Percentiles rank a stretch among this genome's conserved stretches.
Evolutionary conservation across 768 basidiomycete genomes (phyloP).

Genomic region (Pholiota microspora): DNA sequence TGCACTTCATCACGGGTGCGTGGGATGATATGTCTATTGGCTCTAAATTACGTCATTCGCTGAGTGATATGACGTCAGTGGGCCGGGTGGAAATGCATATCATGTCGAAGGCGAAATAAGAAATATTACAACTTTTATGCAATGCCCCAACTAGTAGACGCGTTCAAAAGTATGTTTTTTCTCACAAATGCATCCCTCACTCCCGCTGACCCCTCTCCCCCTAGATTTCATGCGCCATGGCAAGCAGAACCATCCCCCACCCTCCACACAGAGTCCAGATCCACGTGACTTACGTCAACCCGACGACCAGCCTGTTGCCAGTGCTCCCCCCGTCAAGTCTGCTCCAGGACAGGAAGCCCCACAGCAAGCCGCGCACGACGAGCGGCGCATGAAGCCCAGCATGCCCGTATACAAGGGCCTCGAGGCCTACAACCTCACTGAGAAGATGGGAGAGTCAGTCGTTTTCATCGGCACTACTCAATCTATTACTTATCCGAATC

Average conservation of each 20-base stretch:
- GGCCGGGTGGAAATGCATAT: conserved; percentile 14
- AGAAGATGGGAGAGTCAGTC: conserved; percentile 94
- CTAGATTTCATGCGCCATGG: conserved; percentile 83
- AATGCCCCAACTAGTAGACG: conserved; percentile 67
- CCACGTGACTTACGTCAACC: conserved; percentile 33
- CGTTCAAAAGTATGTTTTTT: conserved; percentile 74
- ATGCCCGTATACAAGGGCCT: conserved; percentile 88
- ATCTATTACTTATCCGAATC: conserved; percentile 9
- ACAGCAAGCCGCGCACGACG: conserved; percentile 73
- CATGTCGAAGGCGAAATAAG: not conserved
- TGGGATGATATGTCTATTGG: not conserved
- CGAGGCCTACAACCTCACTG: conserved; percentile 71
- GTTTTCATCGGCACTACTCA: conserved; percentile 11
- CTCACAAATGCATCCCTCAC: conserved; percentile 9
- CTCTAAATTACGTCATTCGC: not conserved
- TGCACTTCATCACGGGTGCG: not conserved
- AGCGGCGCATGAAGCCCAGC: conserved; percentile 66
- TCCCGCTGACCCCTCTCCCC: conserved; percentile 13
- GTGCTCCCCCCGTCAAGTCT: conserved; percentile 17
- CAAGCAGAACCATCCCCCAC: conserved; percentile 64
- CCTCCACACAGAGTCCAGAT: conserved; percentile 25
- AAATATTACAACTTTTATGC: conserved; percentile 26
- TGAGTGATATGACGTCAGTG: conserved; percentile 21
- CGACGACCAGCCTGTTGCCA: conserved; percentile 29
- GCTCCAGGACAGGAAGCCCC: conserved; percentile 39